Evolutionary conservation across 176 grass and related monocot genomes (phyloP).

Genomic region (Carex cristatella): DNA sequence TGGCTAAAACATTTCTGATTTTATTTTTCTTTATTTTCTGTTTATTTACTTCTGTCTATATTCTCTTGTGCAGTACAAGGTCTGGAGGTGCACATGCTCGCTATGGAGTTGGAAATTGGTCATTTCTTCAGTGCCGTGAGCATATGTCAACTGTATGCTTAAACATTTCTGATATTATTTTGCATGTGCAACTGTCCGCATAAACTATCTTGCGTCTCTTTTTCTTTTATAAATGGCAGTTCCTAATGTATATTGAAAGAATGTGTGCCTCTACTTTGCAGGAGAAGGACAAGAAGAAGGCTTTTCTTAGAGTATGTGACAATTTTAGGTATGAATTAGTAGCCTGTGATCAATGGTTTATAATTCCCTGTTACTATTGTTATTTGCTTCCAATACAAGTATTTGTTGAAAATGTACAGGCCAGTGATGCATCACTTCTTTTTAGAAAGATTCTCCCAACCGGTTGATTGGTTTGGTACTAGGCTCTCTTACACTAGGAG

Average conservation of each 20-base stretch:
- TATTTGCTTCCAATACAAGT: conserved; percentile 7
- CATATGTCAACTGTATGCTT: conserved; percentile 59
- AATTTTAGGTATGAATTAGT: conserved; percentile 67
- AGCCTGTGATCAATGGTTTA: conserved; percentile 17
- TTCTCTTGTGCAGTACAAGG: conserved; percentile 51
- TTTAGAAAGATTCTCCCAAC: conserved; percentile 86
- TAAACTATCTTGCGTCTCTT: neutral
- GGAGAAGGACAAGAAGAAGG: conserved; percentile 92
- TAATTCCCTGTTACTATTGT: neutral
- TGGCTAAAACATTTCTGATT: conserved; percentile 1
- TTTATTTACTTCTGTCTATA: conserved; percentile 7
- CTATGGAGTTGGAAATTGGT: conserved; percentile 88
- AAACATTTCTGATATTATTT: neutral
- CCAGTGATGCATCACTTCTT: conserved; percentile 97
- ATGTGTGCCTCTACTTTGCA: conserved; percentile 36
- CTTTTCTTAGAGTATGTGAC: conserved; percentile 68
- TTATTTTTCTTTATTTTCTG: conserved; percentile 22
- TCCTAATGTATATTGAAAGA: neutral
- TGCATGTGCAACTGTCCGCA: neutral
- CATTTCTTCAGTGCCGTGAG: conserved; percentile 86
- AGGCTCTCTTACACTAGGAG: conserved; percentile 91
- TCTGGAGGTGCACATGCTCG: conserved; percentile 72
- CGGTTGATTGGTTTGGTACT: conserved; percentile 81
- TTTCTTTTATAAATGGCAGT: conserved; percentile 12
- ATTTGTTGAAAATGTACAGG: conserved; percentile 32